phyloP scores from a whole-genome alignment of 345 rosid genomes.

The Euphorbia tirucalli region DNA sequence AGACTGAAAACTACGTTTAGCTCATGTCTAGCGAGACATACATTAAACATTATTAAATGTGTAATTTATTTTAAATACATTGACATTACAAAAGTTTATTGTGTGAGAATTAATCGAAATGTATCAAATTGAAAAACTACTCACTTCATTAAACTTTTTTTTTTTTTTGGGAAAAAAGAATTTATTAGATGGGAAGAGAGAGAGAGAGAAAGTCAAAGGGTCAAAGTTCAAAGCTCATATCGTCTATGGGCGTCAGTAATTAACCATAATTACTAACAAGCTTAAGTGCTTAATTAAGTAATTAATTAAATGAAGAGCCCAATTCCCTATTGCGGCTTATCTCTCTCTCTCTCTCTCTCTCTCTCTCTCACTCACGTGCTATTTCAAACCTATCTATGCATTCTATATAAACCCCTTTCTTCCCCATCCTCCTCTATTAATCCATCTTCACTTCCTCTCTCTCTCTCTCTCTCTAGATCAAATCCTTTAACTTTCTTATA shows the following conservation, averaged over 20 bases:
- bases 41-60: too few species aligned
- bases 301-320: constrained; percentile 14
- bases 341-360: constrained; percentile 25
- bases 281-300: constrained; percentile 28
- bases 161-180: too few species aligned
- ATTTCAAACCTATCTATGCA: constrained; percentile 25
- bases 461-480: constrained; percentile 9
- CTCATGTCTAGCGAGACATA: too few species aligned
- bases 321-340: constrained; percentile 41
- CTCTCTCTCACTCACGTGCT: constrained; percentile 27
- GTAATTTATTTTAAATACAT: too few species aligned
- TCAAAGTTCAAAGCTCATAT: constrained; percentile 35
- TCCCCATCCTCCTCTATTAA: constrained; percentile 44
- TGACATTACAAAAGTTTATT: too few species aligned
- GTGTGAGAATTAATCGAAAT: too few species aligned
- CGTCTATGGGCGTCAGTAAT: background rate
- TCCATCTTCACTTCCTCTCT: constrained; percentile 31
- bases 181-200: background rate
- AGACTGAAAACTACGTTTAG: too few species aligned
- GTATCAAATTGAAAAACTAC: too few species aligned
- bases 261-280: constrained; percentile 13
- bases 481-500: background rate
- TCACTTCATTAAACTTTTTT: too few species aligned
- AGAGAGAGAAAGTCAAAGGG: constrained; percentile 38
- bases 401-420: constrained; percentile 39